These are phyloP conservation scores for Lablab purpureus DNA, from an alignment of 306 rosid species.

Conservation along the genomic window DNA sequence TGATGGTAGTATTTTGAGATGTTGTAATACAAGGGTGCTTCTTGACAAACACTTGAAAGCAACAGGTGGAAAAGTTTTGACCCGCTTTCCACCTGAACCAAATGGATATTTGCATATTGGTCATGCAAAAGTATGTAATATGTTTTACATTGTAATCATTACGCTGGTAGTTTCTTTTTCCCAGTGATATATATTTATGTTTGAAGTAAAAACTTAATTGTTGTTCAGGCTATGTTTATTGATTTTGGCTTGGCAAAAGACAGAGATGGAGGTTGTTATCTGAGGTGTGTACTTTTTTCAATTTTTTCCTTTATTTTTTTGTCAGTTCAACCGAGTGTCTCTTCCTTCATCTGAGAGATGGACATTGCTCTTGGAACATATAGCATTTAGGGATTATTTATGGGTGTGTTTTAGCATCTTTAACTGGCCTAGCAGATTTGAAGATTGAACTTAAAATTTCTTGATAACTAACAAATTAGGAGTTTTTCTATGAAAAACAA, in stretches of 20 bases:
- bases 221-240: constrained; percentile 90
- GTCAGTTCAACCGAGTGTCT: constrained; percentile 7
- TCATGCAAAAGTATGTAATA: constrained; percentile 86
- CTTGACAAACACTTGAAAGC: constrained; percentile 82
- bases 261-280: constrained; percentile 88
- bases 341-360: constrained; percentile 13
- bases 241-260: constrained; percentile 97
- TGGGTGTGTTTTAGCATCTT: constrained; percentile 32
- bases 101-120: constrained; percentile 98
- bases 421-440: not conserved
- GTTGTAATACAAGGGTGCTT: constrained; percentile 80
- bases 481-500: not conserved
- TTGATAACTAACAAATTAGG: not conserved
- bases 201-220: not conserved
- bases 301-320: constrained; percentile 18
- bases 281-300: constrained; percentile 63
- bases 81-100: constrained; percentile 99
- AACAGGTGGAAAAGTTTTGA: constrained; percentile 75
- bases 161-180: not conserved
- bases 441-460: constrained; percentile 1
- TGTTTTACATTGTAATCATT: constrained; percentile 24
- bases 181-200: not conserved
- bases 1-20: constrained; percentile 81
- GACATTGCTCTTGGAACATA: constrained; percentile 33
- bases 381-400: constrained; percentile 29